Evolutionary conservation across 2,329 filamentous ascomycete genomes (phyloP).

Genomic region (Thielaviopsis populi): DNA sequence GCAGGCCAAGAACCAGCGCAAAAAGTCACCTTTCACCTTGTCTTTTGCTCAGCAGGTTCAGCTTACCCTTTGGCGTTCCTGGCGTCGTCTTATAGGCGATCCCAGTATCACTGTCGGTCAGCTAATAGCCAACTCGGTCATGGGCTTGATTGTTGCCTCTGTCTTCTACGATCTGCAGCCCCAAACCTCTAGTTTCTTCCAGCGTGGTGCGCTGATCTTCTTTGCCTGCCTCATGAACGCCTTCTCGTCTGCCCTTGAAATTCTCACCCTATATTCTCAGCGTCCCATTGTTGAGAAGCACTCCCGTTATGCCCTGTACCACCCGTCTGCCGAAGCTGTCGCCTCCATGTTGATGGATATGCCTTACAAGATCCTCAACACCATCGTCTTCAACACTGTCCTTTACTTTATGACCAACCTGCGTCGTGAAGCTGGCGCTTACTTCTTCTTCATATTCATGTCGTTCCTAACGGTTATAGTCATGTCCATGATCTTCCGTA

Average conservation of each 20-base stretch:
- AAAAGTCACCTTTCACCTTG: conserved; percentile 67
- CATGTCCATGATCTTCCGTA: conserved; percentile 80
- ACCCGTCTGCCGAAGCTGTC: conserved; percentile 76
- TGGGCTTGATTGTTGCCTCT: conserved; percentile 63
- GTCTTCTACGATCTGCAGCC: conserved; percentile 64
- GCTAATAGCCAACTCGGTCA: conserved; percentile 55
- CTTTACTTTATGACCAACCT: conserved; percentile 83
- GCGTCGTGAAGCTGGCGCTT: conserved; percentile 54
- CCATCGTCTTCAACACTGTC: conserved; percentile 60
- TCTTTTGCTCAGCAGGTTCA: conserved; percentile 60
- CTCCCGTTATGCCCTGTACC: conserved; percentile 70
- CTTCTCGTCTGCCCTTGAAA: conserved; percentile 66
- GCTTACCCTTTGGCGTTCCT: conserved; percentile 70
- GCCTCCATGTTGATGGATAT: conserved; percentile 76
- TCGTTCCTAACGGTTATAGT: conserved; percentile 56
- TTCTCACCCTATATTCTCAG: conserved; percentile 74
- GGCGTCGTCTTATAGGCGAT: conserved; percentile 61
- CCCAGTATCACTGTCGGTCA: conserved; percentile 56
- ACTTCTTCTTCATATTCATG: conserved; percentile 76
- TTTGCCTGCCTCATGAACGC: conserved; percentile 79
- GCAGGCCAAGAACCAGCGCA: conserved; percentile 43
- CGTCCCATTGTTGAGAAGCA: conserved; percentile 89
- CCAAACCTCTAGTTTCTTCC: conserved; percentile 59
- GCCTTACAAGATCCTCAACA: conserved; percentile 66
- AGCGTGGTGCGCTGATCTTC: conserved; percentile 67